phyloP scores from a whole-genome alignment of 2,329 filamentous ascomycete species.

The Monilinia vaccinii-corymbosi region DNA sequence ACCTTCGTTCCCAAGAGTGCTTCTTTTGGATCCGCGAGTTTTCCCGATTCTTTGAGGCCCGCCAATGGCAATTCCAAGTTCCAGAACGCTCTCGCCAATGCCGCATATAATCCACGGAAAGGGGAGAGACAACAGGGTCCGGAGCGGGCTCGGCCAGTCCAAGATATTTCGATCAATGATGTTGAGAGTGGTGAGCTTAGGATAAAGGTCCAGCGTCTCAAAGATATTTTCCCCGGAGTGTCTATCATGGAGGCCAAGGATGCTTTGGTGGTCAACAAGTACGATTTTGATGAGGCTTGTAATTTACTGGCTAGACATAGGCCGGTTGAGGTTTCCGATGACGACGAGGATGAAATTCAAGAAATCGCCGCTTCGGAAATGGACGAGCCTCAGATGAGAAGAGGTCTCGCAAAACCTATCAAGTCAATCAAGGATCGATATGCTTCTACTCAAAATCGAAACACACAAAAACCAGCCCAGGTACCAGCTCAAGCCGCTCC shows the following conservation, averaged over 20 bases:
- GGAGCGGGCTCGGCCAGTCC: conserved; percentile 38
- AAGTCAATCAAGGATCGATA: conserved; percentile 52
- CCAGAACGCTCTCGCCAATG: conserved; percentile 17
- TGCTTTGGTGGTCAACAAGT: conserved; percentile 40
- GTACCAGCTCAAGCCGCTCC: conserved; percentile 12
- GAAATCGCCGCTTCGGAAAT: conserved; percentile 19
- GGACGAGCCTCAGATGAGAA: conserved; percentile 41
- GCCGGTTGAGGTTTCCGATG: conserved; percentile 20
- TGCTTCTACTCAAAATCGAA: conserved; percentile 36
- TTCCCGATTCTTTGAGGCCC: conserved; percentile 18
- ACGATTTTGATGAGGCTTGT: conserved; percentile 47
- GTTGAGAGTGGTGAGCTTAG: conserved; percentile 41
- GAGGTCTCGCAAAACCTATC: conserved; percentile 43
- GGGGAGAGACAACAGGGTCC: conserved; percentile 29
- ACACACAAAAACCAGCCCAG: conserved; percentile 17
- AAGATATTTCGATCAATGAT: conserved; percentile 38
- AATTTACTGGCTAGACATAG: conserved; percentile 32
- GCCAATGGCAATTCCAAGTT: conserved; percentile 37
- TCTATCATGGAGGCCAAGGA: conserved; percentile 38
- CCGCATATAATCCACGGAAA: conserved; percentile 16
- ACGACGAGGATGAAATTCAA: conserved; percentile 29
- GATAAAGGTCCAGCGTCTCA: conserved; percentile 43
- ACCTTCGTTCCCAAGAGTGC: conserved; percentile 39
- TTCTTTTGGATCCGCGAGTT: conserved; percentile 30
- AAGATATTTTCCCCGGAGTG: conserved; percentile 38